Conservation (phyloP, 2,329 filamentous ascomycete species). For the Pseudogymnoascus sp. region DNA sequence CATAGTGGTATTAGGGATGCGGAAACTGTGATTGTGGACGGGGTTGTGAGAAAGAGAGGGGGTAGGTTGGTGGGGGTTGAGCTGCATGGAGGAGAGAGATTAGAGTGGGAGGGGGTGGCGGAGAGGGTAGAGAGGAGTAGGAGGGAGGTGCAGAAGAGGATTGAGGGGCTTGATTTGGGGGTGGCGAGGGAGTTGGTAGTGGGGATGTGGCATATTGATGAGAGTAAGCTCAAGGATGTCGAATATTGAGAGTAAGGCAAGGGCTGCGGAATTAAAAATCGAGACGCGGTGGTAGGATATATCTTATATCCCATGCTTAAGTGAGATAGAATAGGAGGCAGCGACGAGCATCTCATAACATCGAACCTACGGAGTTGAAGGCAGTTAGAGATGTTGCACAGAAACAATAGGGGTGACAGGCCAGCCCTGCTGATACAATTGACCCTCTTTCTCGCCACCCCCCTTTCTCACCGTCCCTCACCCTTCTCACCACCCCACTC, state of each 20-base stretch:
- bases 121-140: conserved; percentile 24
- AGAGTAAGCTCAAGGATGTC: conserved; percentile 26
- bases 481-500: background rate
- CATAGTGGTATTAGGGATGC: conserved; percentile 35
- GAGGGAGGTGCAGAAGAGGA: conserved; percentile 24
- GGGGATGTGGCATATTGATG: conserved; percentile 25
- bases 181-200: conserved; percentile 25
- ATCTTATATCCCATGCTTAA: no score
- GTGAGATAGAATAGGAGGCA: no score
- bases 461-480: background rate
- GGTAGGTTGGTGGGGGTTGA: conserved; percentile 17
- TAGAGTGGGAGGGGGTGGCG: conserved; percentile 17
- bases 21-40: conserved; percentile 37
- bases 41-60: conserved; percentile 31
- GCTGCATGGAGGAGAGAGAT: conserved; percentile 11
- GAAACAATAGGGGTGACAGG: background rate
- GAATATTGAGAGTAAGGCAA: conserved; percentile 16
- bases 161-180: conserved; percentile 23
- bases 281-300: background rate
- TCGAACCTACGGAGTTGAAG: background rate
- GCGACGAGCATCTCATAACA: no score
- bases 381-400: background rate
- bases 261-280: background rate
- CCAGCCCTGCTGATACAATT: no score
- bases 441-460: background rate